Evolutionary conservation across 495 filamentous ascomycete genomes (phyloP).

Genomic region (Penicillium nucicola): DNA sequence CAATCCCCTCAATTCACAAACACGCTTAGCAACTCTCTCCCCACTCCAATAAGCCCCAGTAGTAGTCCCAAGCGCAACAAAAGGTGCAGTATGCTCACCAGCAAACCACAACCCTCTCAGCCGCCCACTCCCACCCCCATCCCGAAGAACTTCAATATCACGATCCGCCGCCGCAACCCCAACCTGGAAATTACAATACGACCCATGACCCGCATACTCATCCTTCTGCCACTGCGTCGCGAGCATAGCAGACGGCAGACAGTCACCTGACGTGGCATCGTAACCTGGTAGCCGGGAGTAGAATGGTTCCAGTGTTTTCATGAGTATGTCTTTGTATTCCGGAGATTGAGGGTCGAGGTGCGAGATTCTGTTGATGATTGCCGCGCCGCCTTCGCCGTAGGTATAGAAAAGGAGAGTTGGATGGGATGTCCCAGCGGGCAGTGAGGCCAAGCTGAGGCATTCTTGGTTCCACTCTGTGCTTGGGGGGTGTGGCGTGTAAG

Average conservation of each 20-base stretch:
- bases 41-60: conserved; percentile 94
- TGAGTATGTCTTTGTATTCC: conserved; percentile 31
- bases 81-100: conserved; percentile 91
- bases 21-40: conserved; percentile 67
- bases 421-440: conserved; percentile 59
- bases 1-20: conserved; percentile 44
- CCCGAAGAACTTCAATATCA: conserved; percentile 71
- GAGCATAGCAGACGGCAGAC: conserved; percentile 59
- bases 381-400: conserved; percentile 58
- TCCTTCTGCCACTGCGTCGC: conserved; percentile 82
- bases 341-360: conserved; percentile 20
- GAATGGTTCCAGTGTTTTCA: conserved; percentile 55
- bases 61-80: conserved; percentile 80
- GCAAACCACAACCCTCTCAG: conserved; percentile 82
- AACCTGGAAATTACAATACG: conserved; percentile 84
- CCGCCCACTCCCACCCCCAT: conserved; percentile 52
- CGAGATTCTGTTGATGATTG: conserved; percentile 47
- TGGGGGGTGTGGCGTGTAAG: conserved; percentile 66
- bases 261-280: conserved; percentile 45
- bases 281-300: conserved; percentile 73
- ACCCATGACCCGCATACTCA: conserved; percentile 81
- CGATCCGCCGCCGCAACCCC: conserved; percentile 63
- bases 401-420: conserved; percentile 93
- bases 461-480: conserved; percentile 78
- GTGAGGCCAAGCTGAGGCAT: conserved; percentile 69